Percentiles rank a stretch among this genome's conserved stretches.
phyloP scores from a whole-genome alignment of 306 rosid genomes.

The Canavalia ensiformis region DNA sequence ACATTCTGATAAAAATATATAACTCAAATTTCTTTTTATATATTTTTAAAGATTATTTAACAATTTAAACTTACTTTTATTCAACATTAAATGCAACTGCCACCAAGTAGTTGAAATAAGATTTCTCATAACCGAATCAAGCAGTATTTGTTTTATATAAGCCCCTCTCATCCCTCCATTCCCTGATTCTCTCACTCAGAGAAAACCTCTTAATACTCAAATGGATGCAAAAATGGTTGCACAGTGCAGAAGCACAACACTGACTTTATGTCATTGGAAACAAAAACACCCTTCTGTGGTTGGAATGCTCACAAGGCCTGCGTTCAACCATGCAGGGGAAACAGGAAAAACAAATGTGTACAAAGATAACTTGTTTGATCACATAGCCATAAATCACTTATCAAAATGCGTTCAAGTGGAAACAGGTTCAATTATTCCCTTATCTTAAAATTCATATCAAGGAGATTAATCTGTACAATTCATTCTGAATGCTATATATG shows the following conservation, averaged over 20 bases:
- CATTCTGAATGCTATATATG: conserved; percentile 30
- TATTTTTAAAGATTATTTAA: too few species aligned
- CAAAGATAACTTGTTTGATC: conserved; percentile 78
- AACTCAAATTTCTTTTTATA: too few species aligned
- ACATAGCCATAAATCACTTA: conserved; percentile 71
- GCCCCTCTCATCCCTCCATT: neutral
- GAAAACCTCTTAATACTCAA: neutral
- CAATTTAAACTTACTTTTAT: too few species aligned
- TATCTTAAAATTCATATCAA: neutral
- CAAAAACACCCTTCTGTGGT: conserved; percentile 41
- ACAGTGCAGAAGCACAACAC: conserved; percentile 42
- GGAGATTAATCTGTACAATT: neutral
- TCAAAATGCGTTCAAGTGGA: conserved; percentile 75
- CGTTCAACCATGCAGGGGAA: conserved; percentile 39
- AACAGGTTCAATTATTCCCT: conserved; percentile 60
- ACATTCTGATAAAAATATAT: too few species aligned
- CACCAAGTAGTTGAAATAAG: too few species aligned
- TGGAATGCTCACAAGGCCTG: conserved; percentile 63
- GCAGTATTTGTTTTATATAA: conserved; percentile 36
- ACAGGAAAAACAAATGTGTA: conserved; percentile 48
- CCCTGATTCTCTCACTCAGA: conserved; percentile 5
- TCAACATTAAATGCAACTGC: too few species aligned
- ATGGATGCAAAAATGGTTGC: conserved; percentile 68
- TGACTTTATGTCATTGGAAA: conserved; percentile 43
- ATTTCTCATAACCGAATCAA: too few species aligned